Base-by-base conservation (phyloP, 148 eudicot genomes). In the Camellia lanceoleosa region DNA sequence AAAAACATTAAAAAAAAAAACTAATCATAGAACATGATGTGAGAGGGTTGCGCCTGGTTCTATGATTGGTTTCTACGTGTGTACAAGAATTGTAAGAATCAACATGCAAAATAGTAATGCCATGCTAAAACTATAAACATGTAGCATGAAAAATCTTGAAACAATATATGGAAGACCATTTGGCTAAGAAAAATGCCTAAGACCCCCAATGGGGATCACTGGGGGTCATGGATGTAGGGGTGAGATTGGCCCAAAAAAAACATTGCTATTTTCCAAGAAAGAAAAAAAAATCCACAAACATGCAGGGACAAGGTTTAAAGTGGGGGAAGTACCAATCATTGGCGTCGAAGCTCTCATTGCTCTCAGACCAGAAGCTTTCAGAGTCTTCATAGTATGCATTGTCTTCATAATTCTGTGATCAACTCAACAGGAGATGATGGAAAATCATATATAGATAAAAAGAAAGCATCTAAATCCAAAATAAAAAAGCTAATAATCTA, bases 391-490 rank as follows among this genome's bases (percentile, higher is more conserved):
- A 55, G 68, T 56, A 47, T 0, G 15, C 15, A 56, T 68, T 41
- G 46, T 23, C n/a, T 58, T 70, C 81, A 23, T 79, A 79, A 41
- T 15, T 14, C 75, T 79, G 67, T 58, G 19, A 58, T 70, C 75
- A 60, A n/a, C 52, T 55, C 14, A 13, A 44, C 10, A 20, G 4
- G 20, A 14, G 18, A 0, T 49, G 55, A 51, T 16, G 43, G 8
- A n/a, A 43, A 7, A 59, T 38, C 38, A 42, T 12, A n/a, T 19
- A 54, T 3, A 3, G 23, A 30, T 11, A 76, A 46, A 42, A 30
- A 65, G 30, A 78, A 42, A 43, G 79, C n/a, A 65, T 49, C 14
- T 19, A 68, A 51, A 61, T 44, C 74, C 7, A 76, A 42, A 68
- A 76, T 55, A 63, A 51, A 52, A 2, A 18, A 60, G 66, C 65